phyloP scores from a whole-genome alignment of 805 yeast genomes.

The Hanseniaspora mollemarum region DNA sequence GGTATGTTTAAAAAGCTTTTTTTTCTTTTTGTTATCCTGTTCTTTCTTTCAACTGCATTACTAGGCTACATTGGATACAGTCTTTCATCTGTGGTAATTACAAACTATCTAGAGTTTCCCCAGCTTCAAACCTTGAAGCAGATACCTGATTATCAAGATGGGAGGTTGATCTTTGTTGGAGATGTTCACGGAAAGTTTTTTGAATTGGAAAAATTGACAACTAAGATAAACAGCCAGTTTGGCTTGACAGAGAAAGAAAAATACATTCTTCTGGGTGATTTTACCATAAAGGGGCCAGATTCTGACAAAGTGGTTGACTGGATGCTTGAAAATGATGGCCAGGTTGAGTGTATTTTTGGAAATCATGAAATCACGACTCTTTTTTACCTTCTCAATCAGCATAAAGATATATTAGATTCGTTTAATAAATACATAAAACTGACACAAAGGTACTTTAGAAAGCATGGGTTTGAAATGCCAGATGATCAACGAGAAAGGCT shows the following conservation, averaged over 20 bases:
- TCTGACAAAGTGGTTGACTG: constrained; percentile 58
- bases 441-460: constrained; percentile 17
- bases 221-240: neutral
- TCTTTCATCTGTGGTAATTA: neutral
- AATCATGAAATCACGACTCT: constrained; percentile 75
- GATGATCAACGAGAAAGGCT: constrained; percentile 22
- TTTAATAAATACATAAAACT: constrained; percentile 19
- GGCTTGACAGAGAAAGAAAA: constrained; percentile 35
- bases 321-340: constrained; percentile 40
- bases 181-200: constrained; percentile 76
- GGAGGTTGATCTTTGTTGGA: constrained; percentile 59
- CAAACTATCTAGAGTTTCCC: neutral
- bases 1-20: neutral
- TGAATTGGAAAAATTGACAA: constrained; percentile 40
- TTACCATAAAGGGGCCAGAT: constrained; percentile 72
- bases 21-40: neutral
- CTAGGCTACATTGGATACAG: neutral
- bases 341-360: constrained; percentile 66
- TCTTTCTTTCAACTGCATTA: neutral
- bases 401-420: constrained; percentile 8
- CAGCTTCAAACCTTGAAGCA: neutral
- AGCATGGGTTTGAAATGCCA: constrained; percentile 21
- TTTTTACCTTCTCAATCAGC: constrained; percentile 39
- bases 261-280: constrained; percentile 70
- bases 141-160: neutral